These are phyloP conservation scores for Neurospora tetrasperma DNA, from an alignment of 495 filamentous ascomycete genomes.

Conservation along the genomic window DNA sequence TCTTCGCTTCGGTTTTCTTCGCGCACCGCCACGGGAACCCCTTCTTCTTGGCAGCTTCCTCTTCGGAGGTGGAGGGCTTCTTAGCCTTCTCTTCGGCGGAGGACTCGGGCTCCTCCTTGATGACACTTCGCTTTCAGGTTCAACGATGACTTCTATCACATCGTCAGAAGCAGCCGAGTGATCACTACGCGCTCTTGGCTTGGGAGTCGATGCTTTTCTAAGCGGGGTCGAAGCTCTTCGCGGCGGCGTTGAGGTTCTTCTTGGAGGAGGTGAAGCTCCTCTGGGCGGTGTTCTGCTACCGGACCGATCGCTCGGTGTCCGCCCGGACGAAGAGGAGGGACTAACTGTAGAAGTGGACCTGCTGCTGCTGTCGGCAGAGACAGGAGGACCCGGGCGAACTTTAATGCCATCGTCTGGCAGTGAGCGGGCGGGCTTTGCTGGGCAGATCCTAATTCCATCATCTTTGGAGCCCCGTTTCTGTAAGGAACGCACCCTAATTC, in stretches of 20 bases:
- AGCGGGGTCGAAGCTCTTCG: conserved; percentile 1
- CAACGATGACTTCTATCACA: conserved; percentile 34
- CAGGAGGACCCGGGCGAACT: conserved; percentile 11
- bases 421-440: conserved; percentile 23
- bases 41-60: conserved; percentile 18
- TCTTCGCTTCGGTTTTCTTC: conserved; percentile 10
- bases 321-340: conserved; percentile 21
- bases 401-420: conserved; percentile 13
- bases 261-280: neutral
- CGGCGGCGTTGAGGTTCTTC: conserved; percentile 7
- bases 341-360: conserved; percentile 15
- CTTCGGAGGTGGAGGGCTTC: conserved; percentile 3
- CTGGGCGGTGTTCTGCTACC: neutral
- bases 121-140: conserved; percentile 21
- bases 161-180: conserved; percentile 32
- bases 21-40: conserved; percentile 5
- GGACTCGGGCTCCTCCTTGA: neutral
- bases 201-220: conserved; percentile 9
- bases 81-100: neutral
- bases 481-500: conserved; percentile 16
- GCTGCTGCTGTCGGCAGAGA: conserved; percentile 14
- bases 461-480: conserved; percentile 8
- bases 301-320: conserved; percentile 2
- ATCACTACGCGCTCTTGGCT: conserved; percentile 11
- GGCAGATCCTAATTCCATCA: conserved; percentile 26